Evolutionary conservation across 108 stramenopile genomes (phyloP).

Genomic region (Nitzschia sp.): DNA sequence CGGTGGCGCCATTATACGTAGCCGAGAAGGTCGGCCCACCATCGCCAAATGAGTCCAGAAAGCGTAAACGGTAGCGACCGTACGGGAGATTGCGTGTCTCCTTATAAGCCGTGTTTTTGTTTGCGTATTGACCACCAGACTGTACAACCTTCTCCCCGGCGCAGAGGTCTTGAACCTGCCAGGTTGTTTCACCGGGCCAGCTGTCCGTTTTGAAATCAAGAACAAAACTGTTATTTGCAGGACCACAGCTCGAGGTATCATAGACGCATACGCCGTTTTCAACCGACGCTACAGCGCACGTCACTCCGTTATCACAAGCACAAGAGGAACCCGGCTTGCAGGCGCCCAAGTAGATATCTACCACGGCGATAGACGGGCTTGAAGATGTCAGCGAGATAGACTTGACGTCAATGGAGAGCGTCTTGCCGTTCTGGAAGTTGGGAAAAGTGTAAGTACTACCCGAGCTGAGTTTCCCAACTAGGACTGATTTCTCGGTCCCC

Average conservation of each 20-base stretch:
- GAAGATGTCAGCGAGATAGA: background rate
- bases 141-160: background rate
- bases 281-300: background rate
- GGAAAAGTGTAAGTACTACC: background rate
- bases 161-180: conserved; percentile 1
- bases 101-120: background rate
- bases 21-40: too few relatives aligned
- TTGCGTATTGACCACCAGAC: background rate
- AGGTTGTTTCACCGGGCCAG: background rate
- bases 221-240: background rate
- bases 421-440: background rate
- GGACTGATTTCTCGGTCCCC: background rate
- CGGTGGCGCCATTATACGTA: too few relatives aligned
- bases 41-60: background rate
- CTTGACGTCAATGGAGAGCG: background rate
- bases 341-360: background rate
- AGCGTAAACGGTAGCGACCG: background rate
- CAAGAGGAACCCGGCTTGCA: background rate
- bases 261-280: background rate
- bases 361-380: background rate
- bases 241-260: background rate
- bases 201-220: background rate
- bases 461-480: background rate
- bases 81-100: background rate
- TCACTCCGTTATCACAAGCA: background rate